These are phyloP conservation scores for Amanita inopinata DNA, from an alignment of 768 basidiomycete species.

Conservation along the genomic window DNA sequence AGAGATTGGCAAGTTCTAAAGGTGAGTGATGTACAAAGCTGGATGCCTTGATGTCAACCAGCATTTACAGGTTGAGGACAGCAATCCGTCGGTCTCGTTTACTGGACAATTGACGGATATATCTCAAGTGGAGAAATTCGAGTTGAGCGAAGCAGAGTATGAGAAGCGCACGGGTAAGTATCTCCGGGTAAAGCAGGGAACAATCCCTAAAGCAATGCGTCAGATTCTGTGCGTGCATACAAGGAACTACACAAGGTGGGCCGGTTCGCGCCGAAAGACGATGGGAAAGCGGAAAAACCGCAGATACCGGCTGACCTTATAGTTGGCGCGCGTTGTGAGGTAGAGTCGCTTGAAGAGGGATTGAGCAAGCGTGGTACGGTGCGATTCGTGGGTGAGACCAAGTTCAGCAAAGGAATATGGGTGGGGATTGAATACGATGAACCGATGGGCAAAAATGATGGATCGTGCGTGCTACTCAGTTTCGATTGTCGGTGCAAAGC, in stretches of 20 bases:
- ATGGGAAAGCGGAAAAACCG: conserved; percentile 18
- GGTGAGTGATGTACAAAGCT: conserved; percentile 30
- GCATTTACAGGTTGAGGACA: conserved; percentile 51
- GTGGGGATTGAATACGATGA: conserved; percentile 94
- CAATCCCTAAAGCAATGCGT: background rate
- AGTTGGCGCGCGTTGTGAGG: conserved; percentile 73
- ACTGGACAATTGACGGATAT: conserved; percentile 83
- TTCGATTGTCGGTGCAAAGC: conserved; percentile 2
- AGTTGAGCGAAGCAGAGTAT: conserved; percentile 76
- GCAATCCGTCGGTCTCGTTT: conserved; percentile 63
- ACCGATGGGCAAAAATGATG: conserved; percentile 92
- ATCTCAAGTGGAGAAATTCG: conserved; percentile 86
- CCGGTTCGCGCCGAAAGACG: conserved; percentile 60
- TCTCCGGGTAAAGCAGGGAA: background rate
- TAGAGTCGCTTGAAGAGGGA: conserved; percentile 60
- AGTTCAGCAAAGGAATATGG: conserved; percentile 73
- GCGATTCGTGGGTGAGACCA: conserved; percentile 73
- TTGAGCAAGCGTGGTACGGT: conserved; percentile 77
- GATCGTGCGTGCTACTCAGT: conserved; percentile 63
- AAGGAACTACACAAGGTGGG: conserved; percentile 84
- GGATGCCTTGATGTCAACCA: conserved; percentile 3
- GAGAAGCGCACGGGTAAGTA: conserved; percentile 63
- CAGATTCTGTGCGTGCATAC: conserved; percentile 86
- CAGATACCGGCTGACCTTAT: conserved; percentile 36
- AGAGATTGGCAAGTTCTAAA: conserved; percentile 74